phyloP scores from a whole-genome alignment of 352 stramenopile genomes.

The Phytophthora megakarya region DNA sequence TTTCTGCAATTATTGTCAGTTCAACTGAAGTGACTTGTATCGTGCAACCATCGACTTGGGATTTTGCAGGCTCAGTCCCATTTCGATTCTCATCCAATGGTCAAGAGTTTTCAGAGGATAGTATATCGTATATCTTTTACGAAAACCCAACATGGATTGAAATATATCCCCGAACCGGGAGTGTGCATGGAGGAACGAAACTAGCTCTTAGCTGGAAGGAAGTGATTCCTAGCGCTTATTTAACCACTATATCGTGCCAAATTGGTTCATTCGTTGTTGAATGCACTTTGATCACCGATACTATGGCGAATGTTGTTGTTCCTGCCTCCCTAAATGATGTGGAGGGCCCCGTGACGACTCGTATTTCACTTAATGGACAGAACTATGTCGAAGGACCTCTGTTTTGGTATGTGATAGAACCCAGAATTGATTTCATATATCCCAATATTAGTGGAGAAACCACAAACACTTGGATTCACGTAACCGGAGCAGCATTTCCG shows the following conservation, averaged over 20 bases:
- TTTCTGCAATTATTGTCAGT: constrained; percentile 42
- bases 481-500: constrained; percentile 37
- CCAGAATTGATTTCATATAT: constrained; percentile 27
- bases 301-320: constrained; percentile 6
- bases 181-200: constrained; percentile 32
- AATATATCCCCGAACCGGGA: constrained; percentile 22
- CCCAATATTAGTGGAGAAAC: constrained; percentile 31
- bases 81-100: constrained; percentile 48
- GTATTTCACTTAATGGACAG: constrained; percentile 47
- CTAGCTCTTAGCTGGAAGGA: constrained; percentile 34
- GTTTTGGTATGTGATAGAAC: constrained; percentile 51
- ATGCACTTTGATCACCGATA: constrained; percentile 1
- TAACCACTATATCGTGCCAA: constrained; percentile 21
- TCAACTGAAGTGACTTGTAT: constrained; percentile 40
- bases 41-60: constrained; percentile 30
- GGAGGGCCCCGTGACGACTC: constrained; percentile 14
- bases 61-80: background rate
- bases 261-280: constrained; percentile 29
- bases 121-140: constrained; percentile 42
- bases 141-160: constrained; percentile 21
- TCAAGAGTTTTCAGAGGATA: constrained; percentile 36
- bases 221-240: background rate
- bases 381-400: constrained; percentile 39
- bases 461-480: constrained; percentile 16
- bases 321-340: background rate